phyloP scores from a whole-genome alignment of 2,329 filamentous ascomycete species.

The Hypoxylon sp. region DNA sequence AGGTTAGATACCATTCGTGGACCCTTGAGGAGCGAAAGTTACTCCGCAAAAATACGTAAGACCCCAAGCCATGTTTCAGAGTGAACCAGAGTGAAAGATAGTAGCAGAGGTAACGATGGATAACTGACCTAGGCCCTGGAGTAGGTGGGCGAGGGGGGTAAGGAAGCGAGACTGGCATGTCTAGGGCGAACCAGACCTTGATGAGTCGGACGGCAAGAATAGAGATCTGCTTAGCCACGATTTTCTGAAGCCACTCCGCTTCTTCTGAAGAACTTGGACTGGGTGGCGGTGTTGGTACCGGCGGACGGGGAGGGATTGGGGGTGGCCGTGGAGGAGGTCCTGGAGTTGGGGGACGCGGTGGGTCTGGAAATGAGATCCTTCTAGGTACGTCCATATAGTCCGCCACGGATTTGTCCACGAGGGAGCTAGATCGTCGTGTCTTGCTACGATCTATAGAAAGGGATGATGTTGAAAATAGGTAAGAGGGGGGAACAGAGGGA shows the following conservation, averaged over 20 bases:
- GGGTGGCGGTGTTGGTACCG: constrained; percentile 53
- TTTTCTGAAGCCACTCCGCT: constrained; percentile 13
- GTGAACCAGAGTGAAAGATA: neutral
- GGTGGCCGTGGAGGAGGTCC: constrained; percentile 48
- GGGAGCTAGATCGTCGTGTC: neutral
- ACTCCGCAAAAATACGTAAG: constrained; percentile 19
- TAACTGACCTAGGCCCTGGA: constrained; percentile 46
- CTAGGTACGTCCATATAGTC: constrained; percentile 8
- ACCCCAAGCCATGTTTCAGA: constrained; percentile 36
- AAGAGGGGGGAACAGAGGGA: constrained; percentile 2
- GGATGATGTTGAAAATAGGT: neutral
- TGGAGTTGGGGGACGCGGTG: constrained; percentile 53
- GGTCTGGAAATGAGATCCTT: constrained; percentile 43
- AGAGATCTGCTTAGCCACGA: constrained; percentile 32
- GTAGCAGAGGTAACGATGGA: constrained; percentile 6
- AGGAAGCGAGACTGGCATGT: constrained; percentile 36
- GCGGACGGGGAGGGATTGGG: constrained; percentile 49
- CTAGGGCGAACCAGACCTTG: constrained; percentile 20
- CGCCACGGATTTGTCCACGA: neutral
- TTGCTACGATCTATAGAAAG: neutral
- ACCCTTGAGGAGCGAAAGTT: neutral
- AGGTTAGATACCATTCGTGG: constrained; percentile 26
- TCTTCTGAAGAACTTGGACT: constrained; percentile 45
- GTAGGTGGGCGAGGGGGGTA: constrained; percentile 50
- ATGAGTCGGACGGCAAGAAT: constrained; percentile 30